Conservation (phyloP, 2,329 filamentous ascomycete species). For the Trichophyton verrucosum region DNA sequence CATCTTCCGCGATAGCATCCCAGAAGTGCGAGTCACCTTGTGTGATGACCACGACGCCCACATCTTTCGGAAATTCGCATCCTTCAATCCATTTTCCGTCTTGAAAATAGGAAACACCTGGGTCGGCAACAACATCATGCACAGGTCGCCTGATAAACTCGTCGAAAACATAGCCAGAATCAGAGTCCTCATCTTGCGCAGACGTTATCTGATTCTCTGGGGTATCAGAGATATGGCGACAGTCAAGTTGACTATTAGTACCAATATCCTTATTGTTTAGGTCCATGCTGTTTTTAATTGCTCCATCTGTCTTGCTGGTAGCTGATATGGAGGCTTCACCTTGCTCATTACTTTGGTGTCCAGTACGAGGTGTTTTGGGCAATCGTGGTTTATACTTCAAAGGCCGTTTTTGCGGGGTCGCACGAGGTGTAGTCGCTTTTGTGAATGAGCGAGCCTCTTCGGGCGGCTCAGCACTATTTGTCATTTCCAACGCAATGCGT, state of each 20-base stretch:
- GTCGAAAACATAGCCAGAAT: slow-evolving; percentile 49
- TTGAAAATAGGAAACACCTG: slow-evolving; percentile 7
- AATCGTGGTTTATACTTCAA: slow-evolving; percentile 28
- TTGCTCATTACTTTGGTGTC: not conserved
- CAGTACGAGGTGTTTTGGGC: slow-evolving; percentile 15
- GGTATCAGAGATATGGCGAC: not conserved
- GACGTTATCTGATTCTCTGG: slow-evolving; percentile 4
- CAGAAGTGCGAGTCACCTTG: slow-evolving; percentile 40
- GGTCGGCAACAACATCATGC: slow-evolving; percentile 17
- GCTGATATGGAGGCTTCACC: not conserved
- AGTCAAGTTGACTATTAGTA: not conserved
- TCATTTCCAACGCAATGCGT: slow-evolving; percentile 32
- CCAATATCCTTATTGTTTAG: not conserved
- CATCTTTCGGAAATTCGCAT: slow-evolving; percentile 20
- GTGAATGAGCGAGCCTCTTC: not conserved
- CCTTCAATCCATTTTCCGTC: slow-evolving; percentile 8
- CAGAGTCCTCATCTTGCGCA: slow-evolving; percentile 30
- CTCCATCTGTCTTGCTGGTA: not conserved
- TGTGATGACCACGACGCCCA: slow-evolving; percentile 33
- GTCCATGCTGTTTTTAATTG: not conserved
- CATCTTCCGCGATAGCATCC: slow-evolving; percentile 43
- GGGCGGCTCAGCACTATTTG: slow-evolving; percentile 16
- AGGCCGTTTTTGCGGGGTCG: slow-evolving; percentile 15
- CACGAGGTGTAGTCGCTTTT: slow-evolving; percentile 6
- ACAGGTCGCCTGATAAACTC: slow-evolving; percentile 45